Conservation (phyloP, 768 basidiomycete genomes). For the Lentinula sp. region DNA sequence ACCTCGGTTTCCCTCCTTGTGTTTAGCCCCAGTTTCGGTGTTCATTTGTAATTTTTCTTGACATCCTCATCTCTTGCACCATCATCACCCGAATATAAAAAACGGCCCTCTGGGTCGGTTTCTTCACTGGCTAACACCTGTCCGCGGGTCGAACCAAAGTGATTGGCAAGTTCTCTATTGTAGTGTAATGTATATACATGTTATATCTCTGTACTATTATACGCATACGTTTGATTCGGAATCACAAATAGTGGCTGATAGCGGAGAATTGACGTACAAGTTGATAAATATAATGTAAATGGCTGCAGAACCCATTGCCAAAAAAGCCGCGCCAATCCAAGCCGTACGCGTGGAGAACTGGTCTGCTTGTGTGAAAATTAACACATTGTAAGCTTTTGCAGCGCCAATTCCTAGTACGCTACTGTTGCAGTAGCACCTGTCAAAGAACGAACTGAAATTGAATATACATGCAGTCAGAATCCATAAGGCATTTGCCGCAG, state of each 20-base stretch:
- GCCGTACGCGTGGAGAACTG: slow-evolving; percentile 18
- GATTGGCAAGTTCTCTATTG: too few species aligned
- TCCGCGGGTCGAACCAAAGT: too few species aligned
- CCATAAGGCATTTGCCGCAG: slow-evolving; percentile 25
- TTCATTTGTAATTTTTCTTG: too few species aligned
- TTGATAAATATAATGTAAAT: slow-evolving; percentile 22
- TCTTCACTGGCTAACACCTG: too few species aligned
- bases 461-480: slow-evolving; percentile 23
- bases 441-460: slow-evolving; percentile 25
- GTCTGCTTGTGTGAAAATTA: slow-evolving; percentile 15
- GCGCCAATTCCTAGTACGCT: slow-evolving; percentile 21
- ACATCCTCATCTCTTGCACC: too few species aligned
- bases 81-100: too few species aligned
- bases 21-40: too few species aligned
- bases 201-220: background rate
- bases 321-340: slow-evolving; percentile 30
- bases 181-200: too few species aligned
- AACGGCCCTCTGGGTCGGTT: too few species aligned
- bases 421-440: slow-evolving; percentile 31
- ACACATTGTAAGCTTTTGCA: slow-evolving; percentile 21
- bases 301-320: slow-evolving; percentile 17
- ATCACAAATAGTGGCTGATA: background rate
- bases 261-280: slow-evolving; percentile 17
- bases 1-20: too few species aligned
- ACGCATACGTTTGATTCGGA: background rate